A percentile compares a stretch with the other conserved stretches of the same genome.
Evolutionary conservation across 257 asterid species (phyloP).

Genomic region (Salvia splendens): DNA sequence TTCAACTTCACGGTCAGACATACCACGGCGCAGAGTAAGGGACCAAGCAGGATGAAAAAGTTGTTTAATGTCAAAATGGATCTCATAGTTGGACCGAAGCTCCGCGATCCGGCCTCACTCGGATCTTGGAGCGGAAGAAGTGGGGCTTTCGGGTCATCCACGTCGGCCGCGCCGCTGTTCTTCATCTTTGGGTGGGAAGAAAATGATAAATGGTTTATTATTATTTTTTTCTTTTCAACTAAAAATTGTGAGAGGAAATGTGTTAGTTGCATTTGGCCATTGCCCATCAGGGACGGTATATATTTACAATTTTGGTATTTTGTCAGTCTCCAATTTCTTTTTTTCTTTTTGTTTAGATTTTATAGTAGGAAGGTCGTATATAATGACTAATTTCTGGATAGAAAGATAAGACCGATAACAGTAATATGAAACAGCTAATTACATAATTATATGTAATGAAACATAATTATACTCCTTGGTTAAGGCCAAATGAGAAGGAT

Average conservation of each 20-base stretch:
- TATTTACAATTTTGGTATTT: neutral
- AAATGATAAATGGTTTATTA: neutral
- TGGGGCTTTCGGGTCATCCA: conserved; percentile 55
- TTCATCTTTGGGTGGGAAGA: conserved; percentile 34
- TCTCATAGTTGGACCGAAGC: conserved; percentile 33
- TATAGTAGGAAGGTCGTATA: neutral
- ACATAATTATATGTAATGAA: too few species aligned
- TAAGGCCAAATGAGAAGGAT: too few species aligned
- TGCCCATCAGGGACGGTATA: neutral
- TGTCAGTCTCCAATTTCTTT: neutral
- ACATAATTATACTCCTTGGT: neutral
- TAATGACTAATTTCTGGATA: conserved; percentile 7
- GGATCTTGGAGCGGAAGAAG: conserved; percentile 66
- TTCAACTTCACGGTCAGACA: conserved; percentile 50
- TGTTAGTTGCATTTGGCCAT: neutral
- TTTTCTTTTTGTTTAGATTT: neutral
- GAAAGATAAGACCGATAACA: neutral
- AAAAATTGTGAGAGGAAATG: neutral
- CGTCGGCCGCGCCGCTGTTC: conserved; percentile 27
- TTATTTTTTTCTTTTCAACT: neutral
- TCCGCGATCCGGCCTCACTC: conserved; percentile 31
- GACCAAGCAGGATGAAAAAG: conserved; percentile 70
- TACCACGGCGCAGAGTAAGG: conserved; percentile 52
- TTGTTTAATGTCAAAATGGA: conserved; percentile 53
- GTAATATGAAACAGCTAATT: neutral